Base-by-base conservation (phyloP, 1,139 yeast genomes). In the Geotrichum reessii region DNA sequence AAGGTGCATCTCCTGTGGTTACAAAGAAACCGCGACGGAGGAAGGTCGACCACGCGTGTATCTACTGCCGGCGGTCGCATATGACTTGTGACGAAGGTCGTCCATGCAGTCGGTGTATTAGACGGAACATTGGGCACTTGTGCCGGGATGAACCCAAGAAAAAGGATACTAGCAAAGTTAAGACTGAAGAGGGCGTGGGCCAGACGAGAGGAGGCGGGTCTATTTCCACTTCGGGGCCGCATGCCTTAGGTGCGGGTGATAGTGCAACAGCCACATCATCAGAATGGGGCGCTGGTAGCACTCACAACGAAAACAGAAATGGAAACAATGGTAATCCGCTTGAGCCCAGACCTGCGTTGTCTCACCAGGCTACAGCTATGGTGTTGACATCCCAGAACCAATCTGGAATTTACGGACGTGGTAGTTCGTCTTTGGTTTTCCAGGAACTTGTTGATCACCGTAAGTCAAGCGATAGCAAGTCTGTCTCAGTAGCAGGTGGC, bases 31-130 rank as follows among this genome's bases (percentile, higher is more conserved):
- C 60, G 25, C 50, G 60, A 47, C 63, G 71, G 14, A 65, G 65
- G 42, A 72, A 72, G 59, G 74, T 69, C 25, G 75, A 71, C 63
- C 73, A 69, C 53, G 97, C 98, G 0, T 92, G 98, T 74, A 88
- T 92, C 1, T 92, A 89, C 69, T 92, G 98, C 69, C 81, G 97
- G 53, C 77, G 98, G 53, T 89, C 97, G 0, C 98, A 92, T 71
- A 90, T 92, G 95, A 88, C 91, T 37, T 92, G 98, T 73, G 97
- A 91, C 57, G 64, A 66, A 50, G 63, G 83, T 14, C 77, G 97
- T 60, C 98, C 98, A 1, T 92, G 98, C 70, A 82, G 85, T 57
- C 76, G 97, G 56, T 92, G 98, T 73, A 80, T 91, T 22, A 89
- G 88, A 71, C 77, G 98, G 63, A 90, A 89, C 49, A 92, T 92